These are phyloP conservation scores for Claviceps monticola DNA, from an alignment of 2,329 filamentous ascomycete genomes.

Conservation along the genomic window DNA sequence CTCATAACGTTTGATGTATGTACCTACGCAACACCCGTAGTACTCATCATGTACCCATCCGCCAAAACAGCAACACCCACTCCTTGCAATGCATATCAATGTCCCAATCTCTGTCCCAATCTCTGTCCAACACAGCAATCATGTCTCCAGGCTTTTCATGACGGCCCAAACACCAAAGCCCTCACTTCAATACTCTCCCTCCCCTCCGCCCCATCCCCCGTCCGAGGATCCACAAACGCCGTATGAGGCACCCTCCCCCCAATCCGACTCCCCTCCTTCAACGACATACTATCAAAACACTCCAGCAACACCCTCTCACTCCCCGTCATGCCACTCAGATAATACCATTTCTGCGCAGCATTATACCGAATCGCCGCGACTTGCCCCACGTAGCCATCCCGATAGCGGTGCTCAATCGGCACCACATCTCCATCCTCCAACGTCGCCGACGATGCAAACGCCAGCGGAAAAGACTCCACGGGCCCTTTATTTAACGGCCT, in stretches of 20 bases:
- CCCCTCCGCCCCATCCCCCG: slow-evolving; percentile 25
- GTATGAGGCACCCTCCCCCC: slow-evolving; percentile 40
- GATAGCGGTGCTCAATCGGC: slow-evolving; percentile 34
- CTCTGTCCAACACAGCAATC: no score
- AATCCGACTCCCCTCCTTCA: slow-evolving; percentile 26
- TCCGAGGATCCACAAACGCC: slow-evolving; percentile 34
- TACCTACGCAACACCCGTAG: no score
- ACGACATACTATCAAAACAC: slow-evolving; percentile 42
- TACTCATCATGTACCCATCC: no score
- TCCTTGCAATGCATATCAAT: no score
- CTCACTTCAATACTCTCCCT: slow-evolving; percentile 49
- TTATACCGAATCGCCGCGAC: slow-evolving; percentile 31
- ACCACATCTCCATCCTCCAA: slow-evolving; percentile 38
- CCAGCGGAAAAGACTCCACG: slow-evolving; percentile 38
- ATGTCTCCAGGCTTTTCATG: no score
- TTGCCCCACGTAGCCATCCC: slow-evolving; percentile 31
- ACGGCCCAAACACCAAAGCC: slow-evolving; percentile 30
- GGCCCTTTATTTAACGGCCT: slow-evolving; percentile 30
- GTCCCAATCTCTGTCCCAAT: no score
- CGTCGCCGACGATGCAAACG: slow-evolving; percentile 35
- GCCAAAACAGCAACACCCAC: no score
- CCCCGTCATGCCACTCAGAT: slow-evolving; percentile 34
- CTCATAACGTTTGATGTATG: no score
- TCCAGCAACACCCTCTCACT: slow-evolving; percentile 46
- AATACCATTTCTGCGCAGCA: slow-evolving; percentile 35